Conservation (phyloP, 2,329 filamentous ascomycete genomes). For the Aspergillus sp. region DNA sequence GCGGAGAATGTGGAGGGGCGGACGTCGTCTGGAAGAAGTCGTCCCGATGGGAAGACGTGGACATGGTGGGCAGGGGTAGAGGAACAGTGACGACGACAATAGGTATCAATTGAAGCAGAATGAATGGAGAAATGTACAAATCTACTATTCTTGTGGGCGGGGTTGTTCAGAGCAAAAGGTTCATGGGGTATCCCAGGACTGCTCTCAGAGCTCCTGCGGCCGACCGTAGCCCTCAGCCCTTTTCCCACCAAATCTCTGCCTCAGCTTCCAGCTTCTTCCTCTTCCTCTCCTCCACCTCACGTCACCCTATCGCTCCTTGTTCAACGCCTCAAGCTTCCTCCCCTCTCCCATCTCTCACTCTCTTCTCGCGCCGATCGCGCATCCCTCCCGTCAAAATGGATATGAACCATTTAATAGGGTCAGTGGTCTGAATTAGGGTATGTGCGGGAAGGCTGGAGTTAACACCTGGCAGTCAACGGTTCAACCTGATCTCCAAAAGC, state of each 20-base stretch:
- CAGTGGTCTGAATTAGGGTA: slow-evolving; percentile 40
- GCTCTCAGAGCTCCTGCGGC: slow-evolving; percentile 36
- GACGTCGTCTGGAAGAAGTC: slow-evolving; percentile 95
- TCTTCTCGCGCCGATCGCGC: slow-evolving; percentile 39
- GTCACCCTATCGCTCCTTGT: slow-evolving; percentile 32
- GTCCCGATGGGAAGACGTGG: slow-evolving; percentile 72
- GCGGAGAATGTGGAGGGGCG: slow-evolving; percentile 36
- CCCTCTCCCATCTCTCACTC: slow-evolving; percentile 24
- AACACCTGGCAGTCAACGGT: slow-evolving; percentile 71
- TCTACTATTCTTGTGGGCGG: background rate
- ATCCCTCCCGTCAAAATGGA: slow-evolving; percentile 44
- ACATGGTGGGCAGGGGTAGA: slow-evolving; percentile 50
- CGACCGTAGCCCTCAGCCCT: slow-evolving; percentile 38
- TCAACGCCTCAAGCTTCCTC: slow-evolving; percentile 27
- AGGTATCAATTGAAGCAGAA: background rate
- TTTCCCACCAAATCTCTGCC: slow-evolving; percentile 35
- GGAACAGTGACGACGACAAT: background rate
- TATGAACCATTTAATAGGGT: slow-evolving; percentile 57
- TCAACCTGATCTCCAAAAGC: slow-evolving; percentile 96
- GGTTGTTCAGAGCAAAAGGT: background rate
- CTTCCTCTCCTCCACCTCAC: slow-evolving; percentile 28
- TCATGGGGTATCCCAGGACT: slow-evolving; percentile 14
- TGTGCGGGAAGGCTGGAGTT: slow-evolving; percentile 41
- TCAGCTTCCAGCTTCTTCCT: slow-evolving; percentile 24
- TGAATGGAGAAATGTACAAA: background rate